Evolutionary conservation across 352 stramenopile genomes (phyloP), one percentile per base, ranked within the genome.

Genomic region (Globisporangium apiculatum): DNA sequence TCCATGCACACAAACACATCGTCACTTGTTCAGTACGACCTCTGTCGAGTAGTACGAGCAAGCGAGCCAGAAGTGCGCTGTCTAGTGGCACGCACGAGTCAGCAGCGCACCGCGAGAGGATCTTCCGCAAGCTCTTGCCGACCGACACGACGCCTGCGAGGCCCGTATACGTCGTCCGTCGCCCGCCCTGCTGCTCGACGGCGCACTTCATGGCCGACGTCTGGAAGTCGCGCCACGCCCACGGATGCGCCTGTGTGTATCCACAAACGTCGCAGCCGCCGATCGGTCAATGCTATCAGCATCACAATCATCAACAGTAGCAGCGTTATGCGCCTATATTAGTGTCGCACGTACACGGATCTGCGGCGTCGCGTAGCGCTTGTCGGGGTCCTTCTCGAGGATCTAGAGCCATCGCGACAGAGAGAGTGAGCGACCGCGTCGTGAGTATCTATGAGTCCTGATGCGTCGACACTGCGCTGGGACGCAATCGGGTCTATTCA

Each of bases 191-290:
- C 10, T 87, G 69, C 2, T 67, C 85, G 58, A 87, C 75, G 24
- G 24, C 24, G 50, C 79, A 89, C 55, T 87, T 86, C 58, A 89
- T 73, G 12, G 76, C 73, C 9, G 76, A 80, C 10, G 76, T 72
- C 62, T 89, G 76, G 51, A 87, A 87, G n/a, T 87, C 79, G 47
- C 68, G 69, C 79, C 75, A 89, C 48, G 79, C 79, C 73, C 73
- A 89, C n/a, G 71, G 66, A 60, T 87, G 76, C 11, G 79, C 77
- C 79, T 85, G 31, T 43, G 40, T 43, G 11, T 31, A 31, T 31
- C 24, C 24, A 31, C 24, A 31, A 2, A 31, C 24, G 24, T 31
- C 24, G 24, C 24, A 31, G 24, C 24, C 24, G 24, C 24, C 24
- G 24, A 31, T 31, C 24, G 24, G 24, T 31, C 24, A 31, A 31